Conservation (phyloP, 805 yeast species). For the Ogataea corticis region DNA sequence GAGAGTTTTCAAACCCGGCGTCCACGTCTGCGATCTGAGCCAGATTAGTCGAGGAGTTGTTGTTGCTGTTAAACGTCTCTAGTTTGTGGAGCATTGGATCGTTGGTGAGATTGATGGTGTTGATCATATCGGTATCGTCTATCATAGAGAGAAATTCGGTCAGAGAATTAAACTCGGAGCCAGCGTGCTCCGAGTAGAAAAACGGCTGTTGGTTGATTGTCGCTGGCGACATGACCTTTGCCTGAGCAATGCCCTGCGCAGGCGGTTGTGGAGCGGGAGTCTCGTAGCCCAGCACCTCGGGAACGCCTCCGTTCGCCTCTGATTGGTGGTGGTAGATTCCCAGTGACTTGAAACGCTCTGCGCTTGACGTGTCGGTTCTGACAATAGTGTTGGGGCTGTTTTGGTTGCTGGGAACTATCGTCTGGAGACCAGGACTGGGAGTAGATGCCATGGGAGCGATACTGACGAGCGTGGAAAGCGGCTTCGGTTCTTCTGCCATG, state of each 20-base stretch:
- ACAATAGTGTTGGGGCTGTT: conserved; percentile 1
- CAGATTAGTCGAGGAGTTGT: conserved; percentile 23
- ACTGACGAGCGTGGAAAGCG: neutral
- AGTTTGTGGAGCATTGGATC: conserved; percentile 39
- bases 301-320: neutral
- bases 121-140: conserved; percentile 77
- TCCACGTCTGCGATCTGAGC: conserved; percentile 14
- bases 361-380: conserved; percentile 8
- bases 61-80: conserved; percentile 29
- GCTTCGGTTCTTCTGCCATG: neutral
- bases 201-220: conserved; percentile 65
- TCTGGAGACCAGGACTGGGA: conserved; percentile 12
- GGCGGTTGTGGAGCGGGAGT: conserved; percentile 1
- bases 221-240: conserved; percentile 21
- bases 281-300: conserved; percentile 2
- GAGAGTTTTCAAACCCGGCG: conserved; percentile 16
- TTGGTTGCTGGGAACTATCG: conserved; percentile 3
- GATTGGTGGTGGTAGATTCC: conserved; percentile 20
- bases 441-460: conserved; percentile 5
- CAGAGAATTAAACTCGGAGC: conserved; percentile 85
- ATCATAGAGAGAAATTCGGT: conserved; percentile 88
- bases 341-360: conserved; percentile 15
- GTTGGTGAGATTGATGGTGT: conserved; percentile 36
- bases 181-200: conserved; percentile 88
- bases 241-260: conserved; percentile 3